Conservation (phyloP, 2,329 filamentous ascomycete species). For the Fusarium mundagurra region DNA sequence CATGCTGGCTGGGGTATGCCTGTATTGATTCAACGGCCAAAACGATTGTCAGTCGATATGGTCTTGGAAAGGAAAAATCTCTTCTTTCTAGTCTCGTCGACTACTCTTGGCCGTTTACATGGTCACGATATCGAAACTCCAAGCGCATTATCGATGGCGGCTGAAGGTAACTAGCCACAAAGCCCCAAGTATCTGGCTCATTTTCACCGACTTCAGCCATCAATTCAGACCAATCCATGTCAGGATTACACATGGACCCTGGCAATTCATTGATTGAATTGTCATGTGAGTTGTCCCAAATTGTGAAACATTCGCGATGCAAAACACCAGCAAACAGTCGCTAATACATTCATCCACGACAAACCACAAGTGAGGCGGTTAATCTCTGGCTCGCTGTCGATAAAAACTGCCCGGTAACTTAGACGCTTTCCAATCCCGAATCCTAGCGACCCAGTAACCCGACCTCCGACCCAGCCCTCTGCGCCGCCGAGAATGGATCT, state of each 20-base stretch:
- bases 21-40: conserved; percentile 23
- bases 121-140: conserved; percentile 1
- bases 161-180: neutral
- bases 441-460: conserved; percentile 27
- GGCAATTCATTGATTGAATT: conserved; percentile 5
- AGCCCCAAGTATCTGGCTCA: neutral
- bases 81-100: conserved; percentile 14
- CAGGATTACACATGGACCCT: neutral
- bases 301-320: conserved; percentile 19
- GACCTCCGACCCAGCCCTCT: conserved; percentile 32
- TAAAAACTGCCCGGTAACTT: conserved; percentile 9
- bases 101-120: neutral
- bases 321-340: conserved; percentile 12
- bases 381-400: conserved; percentile 19
- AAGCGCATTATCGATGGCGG: neutral
- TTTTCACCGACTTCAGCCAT: neutral
- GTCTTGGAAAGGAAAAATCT: neutral
- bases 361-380: conserved; percentile 40
- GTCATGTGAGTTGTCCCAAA: conserved; percentile 19
- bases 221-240: neutral
- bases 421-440: conserved; percentile 29
- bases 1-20: conserved; percentile 32
- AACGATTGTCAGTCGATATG: conserved; percentile 17
- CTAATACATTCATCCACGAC: neutral
- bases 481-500: conserved; percentile 45